Evolutionary conservation across 805 yeast genomes (phyloP), one percentile per base, ranked within the genome.

Genomic region (Candida nanaspora): DNA sequence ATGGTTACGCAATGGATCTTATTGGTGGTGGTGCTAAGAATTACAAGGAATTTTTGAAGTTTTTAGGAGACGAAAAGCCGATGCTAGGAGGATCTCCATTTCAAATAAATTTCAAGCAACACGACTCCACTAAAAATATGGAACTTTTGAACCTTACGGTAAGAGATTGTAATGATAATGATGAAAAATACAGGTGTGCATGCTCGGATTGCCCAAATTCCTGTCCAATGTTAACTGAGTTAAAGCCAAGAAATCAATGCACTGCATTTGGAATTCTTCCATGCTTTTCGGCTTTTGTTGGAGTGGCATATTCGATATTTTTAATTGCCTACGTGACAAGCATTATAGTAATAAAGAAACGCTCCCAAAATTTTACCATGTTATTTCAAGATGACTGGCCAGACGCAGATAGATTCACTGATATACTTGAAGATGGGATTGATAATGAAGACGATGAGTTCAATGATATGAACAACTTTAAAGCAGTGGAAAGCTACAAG

Each of bases 1-100:
- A 89, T 60, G 96, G 97, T 2, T 86, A 74, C 52, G 98, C 96
- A 9, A 88, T 91, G 97, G 98, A 91, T 56, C 69, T 91, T 32
- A 81, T 91, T 33, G 98, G 98, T 7, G 98, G 98, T n/a, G 98
- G 98, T 2, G 97, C 98, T 2, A 72, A 69, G 41, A 76, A 80
- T 50, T 85, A 77, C 58, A 51, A 67, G 26, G 77, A 78, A 41
- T 91, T 91, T 56, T 65, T 91, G 49, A 84, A 88, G 62, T 93
- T 91, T 55, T 62, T 93, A 39, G 98, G 98, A 11, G 98, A 91
- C 57, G 94, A 87, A 51, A 89, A 91, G 59, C 98, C 98, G 0
- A 49, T 86, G 51, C 67, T 91, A 4, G 97, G 98, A 1, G 98
- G 98, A 0, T 86, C 96, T 0, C 97, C 97, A 0, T 87, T 91